Evolutionary conservation across 768 basidiomycete species (phyloP), one percentile per base, ranked within the genome.

Genomic region (Mycena albidolilacea): DNA sequence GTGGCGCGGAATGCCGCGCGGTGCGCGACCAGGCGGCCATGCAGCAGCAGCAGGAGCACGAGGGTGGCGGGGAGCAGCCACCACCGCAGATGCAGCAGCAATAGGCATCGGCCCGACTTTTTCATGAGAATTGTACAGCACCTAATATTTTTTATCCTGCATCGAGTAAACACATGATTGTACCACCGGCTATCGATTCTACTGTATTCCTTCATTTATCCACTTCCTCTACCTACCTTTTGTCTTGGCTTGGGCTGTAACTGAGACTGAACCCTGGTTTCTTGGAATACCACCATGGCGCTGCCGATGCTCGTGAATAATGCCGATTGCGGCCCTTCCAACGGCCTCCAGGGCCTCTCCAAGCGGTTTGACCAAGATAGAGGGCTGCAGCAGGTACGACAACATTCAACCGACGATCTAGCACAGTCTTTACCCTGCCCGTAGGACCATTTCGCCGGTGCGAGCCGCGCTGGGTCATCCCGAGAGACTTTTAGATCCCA

Each of bases 291-390:
- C 62, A 76, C 67, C 72, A 95, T 96, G 95, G 91, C 95, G 7
- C 86, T 97, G 38, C 92, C 95, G 61, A 88, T 94, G 87, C 91
- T 97, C 21, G 87, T 92, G 23, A 90, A 88, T 58, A 91, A 91
- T 52, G 86, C 94, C 1, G 95, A 96, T 55, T 97, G 96, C 75
- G 96, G 96, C 0, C 95, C 96, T 7, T 89, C 89, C 0, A 97
- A 96, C 80, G 91, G 95, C 12, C 82, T 97, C 19, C 94, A 95
- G 78, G 89, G 87, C 17, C 89, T 97, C 7, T 87, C 93, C 0
- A 97, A 96, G 79, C 87, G 89, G 57, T 92, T 96, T 73, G 94
- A 95, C 75, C 87, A 89, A 55, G 95, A 97, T 80, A 87, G 94
- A 77, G 94, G 93, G 10, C 78, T 89, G 2, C 93, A 95, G 80